These are phyloP conservation scores for Rhinocladiella mackenziei DNA, from an alignment of 2,329 filamentous ascomycete species.

Conservation along the genomic window DNA sequence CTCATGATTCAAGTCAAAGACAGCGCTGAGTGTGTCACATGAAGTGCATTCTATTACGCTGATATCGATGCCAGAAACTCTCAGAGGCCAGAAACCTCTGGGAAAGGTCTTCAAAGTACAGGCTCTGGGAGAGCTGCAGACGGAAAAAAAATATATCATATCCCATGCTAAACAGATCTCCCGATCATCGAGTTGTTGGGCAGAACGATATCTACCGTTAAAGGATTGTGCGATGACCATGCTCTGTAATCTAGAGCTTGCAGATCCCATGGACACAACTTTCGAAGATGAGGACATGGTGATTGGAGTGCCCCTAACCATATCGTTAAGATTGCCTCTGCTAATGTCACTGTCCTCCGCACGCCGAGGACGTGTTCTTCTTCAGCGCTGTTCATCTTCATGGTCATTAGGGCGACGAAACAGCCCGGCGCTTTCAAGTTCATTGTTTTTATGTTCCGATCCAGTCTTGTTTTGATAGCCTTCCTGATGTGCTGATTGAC, in stretches of 20 bases:
- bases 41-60: too few species aligned
- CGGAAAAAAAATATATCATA: too few species aligned
- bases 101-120: too few species aligned
- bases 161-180: not conserved
- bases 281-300: too few species aligned
- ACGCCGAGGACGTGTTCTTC: not conserved
- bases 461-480: not conserved
- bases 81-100: too few species aligned
- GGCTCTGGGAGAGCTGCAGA: too few species aligned
- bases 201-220: constrained; percentile 2
- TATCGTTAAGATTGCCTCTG: constrained; percentile 9
- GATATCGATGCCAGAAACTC: too few species aligned
- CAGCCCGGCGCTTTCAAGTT: not conserved
- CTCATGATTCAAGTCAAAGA: too few species aligned
- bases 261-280: constrained; percentile 4
- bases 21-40: too few species aligned
- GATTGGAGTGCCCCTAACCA: too few species aligned
- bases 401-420: constrained; percentile 1
- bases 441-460: not conserved
- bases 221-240: constrained; percentile 5
- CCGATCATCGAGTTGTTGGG: constrained; percentile 1
- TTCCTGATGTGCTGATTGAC: not conserved
- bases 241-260: constrained; percentile 3
- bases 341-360: constrained; percentile 3
- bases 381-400: constrained; percentile 1